Evolutionary conservation across 352 stramenopile genomes (phyloP).

Genomic region (Peronospora belbahrii): DNA sequence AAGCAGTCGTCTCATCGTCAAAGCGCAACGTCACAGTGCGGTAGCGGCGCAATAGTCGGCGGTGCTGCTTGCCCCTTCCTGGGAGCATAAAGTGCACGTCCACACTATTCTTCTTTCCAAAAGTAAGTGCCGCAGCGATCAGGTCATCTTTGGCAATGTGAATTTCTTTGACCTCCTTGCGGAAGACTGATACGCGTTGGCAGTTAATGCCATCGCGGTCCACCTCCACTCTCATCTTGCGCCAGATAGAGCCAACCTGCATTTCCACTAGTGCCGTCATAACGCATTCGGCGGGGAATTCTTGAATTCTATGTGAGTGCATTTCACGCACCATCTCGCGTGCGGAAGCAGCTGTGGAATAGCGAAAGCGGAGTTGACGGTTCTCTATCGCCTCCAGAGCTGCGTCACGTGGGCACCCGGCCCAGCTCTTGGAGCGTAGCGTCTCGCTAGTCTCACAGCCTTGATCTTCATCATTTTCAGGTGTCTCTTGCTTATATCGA

Average conservation of each 20-base stretch:
- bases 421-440: conserved; percentile 46
- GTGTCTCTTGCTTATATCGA: conserved; percentile 3
- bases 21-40: conserved; percentile 37
- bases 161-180: conserved; percentile 49
- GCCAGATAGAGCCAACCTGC: conserved; percentile 44
- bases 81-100: conserved; percentile 61
- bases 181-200: conserved; percentile 47
- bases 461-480: conserved; percentile 15
- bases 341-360: conserved; percentile 45
- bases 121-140: conserved; percentile 29
- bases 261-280: conserved; percentile 29
- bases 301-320: conserved; percentile 45
- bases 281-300: conserved; percentile 46
- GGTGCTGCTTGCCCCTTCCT: conserved; percentile 44
- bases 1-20: conserved; percentile 14
- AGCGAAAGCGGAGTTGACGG: conserved; percentile 48
- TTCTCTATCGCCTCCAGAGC: conserved; percentile 53
- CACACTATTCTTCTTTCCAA: conserved; percentile 24
- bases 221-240: conserved; percentile 39
- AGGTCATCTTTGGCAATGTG: conserved; percentile 51
- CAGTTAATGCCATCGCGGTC: conserved; percentile 50
- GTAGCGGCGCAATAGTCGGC: conserved; percentile 49
- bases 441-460: conserved; percentile 12
- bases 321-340: conserved; percentile 65
- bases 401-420: conserved; percentile 34